Evolutionary conservation across 768 basidiomycete species (phyloP), one percentile per base, ranked within the genome.

Genomic region (Auricularia sp.): DNA sequence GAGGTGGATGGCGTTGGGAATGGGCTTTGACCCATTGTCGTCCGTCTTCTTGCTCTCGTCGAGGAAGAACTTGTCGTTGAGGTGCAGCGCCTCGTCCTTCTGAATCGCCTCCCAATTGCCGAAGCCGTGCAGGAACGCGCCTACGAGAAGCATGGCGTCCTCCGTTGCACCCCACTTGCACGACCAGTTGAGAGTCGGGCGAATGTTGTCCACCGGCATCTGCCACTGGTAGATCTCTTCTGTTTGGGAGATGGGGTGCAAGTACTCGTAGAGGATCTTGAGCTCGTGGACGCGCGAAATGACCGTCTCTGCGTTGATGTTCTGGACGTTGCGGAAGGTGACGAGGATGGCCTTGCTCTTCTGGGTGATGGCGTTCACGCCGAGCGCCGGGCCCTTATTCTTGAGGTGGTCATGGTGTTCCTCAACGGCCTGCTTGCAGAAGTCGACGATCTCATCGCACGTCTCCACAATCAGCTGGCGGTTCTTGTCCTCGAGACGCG

Each of bases 261-360:
- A 84, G 69, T 93, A 85, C 69, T 87, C 85, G 76, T 86, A 91
- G 33, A 98, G 81, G 61, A 96, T 90, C 67, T 87, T 87, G 62
- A 99, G 86, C 74, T 97, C 94, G 43, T 89, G 87, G 72, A 89
- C 79, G 36, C 97, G 86, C 33, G 91, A 91, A 63, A 97, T 83
- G 61, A 98, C 90, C 0, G 97, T 98, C 75, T 98, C 97, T 12
- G 97, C 97, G 73, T 99, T 99, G 80, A 99, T 92, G 71, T 91
- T 93, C 67, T 87, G 82, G 62, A 98, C 93, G 61, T 87, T 88
- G 66, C 90, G 85, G 79, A 87, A 97, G 23, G 87, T 87, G 69
- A 98, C 90, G 51, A 99, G 83, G 54, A 98, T 91, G 0, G 97
- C 97, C 74, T 98, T 98, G 81, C 93, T 94, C 77, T 96, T 95